phyloP scores from a whole-genome alignment of 176 grass and related monocot species.

The Pontederia crassipes region DNA sequence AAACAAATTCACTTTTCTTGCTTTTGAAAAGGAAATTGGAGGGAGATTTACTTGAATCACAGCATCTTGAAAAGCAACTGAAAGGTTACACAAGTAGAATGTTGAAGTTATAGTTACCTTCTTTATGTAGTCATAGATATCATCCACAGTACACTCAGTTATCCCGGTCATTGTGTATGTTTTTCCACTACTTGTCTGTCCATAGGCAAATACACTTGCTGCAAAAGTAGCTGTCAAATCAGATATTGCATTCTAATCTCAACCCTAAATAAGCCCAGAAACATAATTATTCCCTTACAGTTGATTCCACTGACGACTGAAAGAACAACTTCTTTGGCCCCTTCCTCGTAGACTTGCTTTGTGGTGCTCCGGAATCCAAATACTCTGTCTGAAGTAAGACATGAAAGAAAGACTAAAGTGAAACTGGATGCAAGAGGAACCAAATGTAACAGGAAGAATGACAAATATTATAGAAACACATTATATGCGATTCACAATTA shows the following conservation, averaged over 20 bases:
- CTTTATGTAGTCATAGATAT: conserved; percentile 73
- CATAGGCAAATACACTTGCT: conserved; percentile 94
- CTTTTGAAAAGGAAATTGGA: too few relatives aligned
- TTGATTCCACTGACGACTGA: conserved; percentile 84
- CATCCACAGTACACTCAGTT: conserved; percentile 56
- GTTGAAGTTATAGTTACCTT: conserved; percentile 13
- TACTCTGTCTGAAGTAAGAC: conserved; percentile 50
- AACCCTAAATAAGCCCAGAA: not conserved
- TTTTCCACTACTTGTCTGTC: conserved; percentile 94
- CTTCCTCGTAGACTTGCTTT: conserved; percentile 71
- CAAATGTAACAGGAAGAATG: too few relatives aligned
- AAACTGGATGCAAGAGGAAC: not conserved
- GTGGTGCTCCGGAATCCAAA: conserved; percentile 54
- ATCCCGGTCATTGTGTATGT: conserved; percentile 94
- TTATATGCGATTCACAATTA: too few relatives aligned
- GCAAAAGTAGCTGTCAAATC: conserved; percentile 7
- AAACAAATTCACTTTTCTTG: not conserved
- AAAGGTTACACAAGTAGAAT: not conserved
- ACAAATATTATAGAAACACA: too few relatives aligned
- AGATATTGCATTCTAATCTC: too few relatives aligned
- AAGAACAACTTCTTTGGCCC: conserved; percentile 67
- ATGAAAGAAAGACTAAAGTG: not conserved
- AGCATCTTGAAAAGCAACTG: not conserved
- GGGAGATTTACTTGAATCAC: not conserved
- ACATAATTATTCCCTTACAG: conserved; percentile 29